Evolutionary conservation across 805 yeast genomes (phyloP).

Genomic region (Saturnispora mendoncae): DNA sequence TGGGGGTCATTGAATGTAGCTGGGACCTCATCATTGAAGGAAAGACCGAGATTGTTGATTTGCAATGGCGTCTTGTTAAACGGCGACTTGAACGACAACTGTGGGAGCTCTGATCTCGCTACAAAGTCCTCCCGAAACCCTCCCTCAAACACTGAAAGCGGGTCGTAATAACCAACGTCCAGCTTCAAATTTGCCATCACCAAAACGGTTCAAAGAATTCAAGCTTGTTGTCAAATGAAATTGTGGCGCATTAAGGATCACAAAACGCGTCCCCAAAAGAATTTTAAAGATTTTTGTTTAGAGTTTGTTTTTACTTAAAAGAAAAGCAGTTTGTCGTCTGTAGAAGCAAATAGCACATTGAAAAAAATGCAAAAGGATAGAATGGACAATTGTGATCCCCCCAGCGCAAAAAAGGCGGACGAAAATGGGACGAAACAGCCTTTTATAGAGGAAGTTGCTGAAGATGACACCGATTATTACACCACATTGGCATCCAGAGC

Average conservation of each 20-base stretch:
- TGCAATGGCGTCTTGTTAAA: constrained; percentile 47
- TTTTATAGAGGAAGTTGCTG: neutral
- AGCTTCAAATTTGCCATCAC: constrained; percentile 11
- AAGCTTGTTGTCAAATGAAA: too few relatives aligned
- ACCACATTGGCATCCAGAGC: constrained; percentile 24
- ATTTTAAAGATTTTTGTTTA: too few relatives aligned
- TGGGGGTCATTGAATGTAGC: constrained; percentile 9
- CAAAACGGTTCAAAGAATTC: neutral
- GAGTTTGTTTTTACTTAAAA: neutral
- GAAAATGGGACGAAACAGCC: neutral
- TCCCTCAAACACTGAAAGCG: constrained; percentile 47
- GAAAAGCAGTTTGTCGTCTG: neutral
- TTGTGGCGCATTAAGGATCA: neutral
- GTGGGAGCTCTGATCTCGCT: constrained; percentile 28
- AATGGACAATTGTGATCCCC: too few relatives aligned
- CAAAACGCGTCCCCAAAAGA: neutral
- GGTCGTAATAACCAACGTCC: constrained; percentile 62
- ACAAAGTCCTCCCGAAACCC: constrained; percentile 36
- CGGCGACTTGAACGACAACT: constrained; percentile 5
- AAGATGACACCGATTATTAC: constrained; percentile 23
- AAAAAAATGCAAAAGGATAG: too few relatives aligned
- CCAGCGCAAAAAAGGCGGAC: too few relatives aligned
- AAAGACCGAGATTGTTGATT: constrained; percentile 48
- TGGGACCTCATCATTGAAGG: constrained; percentile 51
- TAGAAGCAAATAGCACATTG: too few relatives aligned